Conservation (phyloP, 768 basidiomycete species). For the Amanita pallidorosea region DNA sequence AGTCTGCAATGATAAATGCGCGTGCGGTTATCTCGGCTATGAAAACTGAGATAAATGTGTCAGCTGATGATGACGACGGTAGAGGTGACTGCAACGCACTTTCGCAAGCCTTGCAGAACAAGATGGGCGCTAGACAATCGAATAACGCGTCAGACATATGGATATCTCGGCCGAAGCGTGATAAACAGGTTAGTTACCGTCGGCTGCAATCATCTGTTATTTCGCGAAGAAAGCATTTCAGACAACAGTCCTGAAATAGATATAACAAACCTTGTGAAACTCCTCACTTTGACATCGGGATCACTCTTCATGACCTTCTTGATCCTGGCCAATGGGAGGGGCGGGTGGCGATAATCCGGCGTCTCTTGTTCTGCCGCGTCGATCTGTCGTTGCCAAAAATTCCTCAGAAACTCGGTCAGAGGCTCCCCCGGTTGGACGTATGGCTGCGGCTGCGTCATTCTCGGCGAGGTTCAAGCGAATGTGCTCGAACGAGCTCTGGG, state of each 20-base stretch:
- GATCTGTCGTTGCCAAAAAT: constrained; percentile 88
- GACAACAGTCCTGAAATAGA: neutral
- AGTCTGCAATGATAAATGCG: constrained; percentile 91
- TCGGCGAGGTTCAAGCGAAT: neutral
- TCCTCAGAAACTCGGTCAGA: constrained; percentile 75
- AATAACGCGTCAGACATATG: neutral
- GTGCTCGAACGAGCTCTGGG: neutral
- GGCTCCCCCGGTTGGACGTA: constrained; percentile 78
- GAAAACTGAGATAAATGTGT: constrained; percentile 45
- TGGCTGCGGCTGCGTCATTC: constrained; percentile 27
- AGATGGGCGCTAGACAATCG: constrained; percentile 61
- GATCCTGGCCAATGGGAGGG: constrained; percentile 87
- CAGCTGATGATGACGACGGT: neutral
- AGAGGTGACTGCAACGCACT: constrained; percentile 43
- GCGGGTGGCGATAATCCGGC: constrained; percentile 80
- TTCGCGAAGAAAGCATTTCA: neutral
- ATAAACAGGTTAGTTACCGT: constrained; percentile 46
- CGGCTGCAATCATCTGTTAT: constrained; percentile 91
- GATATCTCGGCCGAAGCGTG: constrained; percentile 7
- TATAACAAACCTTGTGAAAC: neutral
- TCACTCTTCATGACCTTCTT: constrained; percentile 99
- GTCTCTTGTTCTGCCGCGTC: constrained; percentile 81
- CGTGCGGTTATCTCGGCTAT: constrained; percentile 95
- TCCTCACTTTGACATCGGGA: constrained; percentile 84
- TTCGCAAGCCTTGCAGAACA: constrained; percentile 98